Conservation (phyloP, 208 protist genomes). For the Leishmania braziliensis region DNA sequence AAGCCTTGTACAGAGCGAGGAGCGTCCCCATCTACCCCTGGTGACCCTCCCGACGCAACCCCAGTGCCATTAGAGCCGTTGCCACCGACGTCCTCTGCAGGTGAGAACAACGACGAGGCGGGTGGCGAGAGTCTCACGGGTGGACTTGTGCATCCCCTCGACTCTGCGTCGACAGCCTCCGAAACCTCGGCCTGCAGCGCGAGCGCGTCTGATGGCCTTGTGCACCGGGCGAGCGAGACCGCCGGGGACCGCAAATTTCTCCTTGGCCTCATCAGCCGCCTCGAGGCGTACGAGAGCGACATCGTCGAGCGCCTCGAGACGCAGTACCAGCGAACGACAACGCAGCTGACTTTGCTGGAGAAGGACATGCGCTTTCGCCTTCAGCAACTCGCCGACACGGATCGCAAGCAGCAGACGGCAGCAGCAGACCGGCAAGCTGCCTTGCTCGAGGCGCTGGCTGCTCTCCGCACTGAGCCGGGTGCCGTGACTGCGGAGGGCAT, state of each 20-base stretch:
- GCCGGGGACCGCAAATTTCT: constrained; percentile 48
- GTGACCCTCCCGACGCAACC: neutral
- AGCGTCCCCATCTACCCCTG: neutral
- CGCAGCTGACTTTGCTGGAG: constrained; percentile 41
- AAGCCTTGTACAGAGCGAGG: neutral
- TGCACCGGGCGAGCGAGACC: constrained; percentile 21
- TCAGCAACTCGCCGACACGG: constrained; percentile 37
- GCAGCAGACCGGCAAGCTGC: constrained; percentile 28
- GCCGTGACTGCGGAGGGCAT: constrained; percentile 23
- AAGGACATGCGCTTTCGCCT: constrained; percentile 53
- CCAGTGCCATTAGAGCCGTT: neutral
- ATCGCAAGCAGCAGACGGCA: constrained; percentile 25
- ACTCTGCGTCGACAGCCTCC: neutral
- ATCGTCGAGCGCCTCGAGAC: constrained; percentile 58
- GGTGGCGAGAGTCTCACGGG: neutral
- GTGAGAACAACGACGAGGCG: neutral
- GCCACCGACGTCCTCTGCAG: neutral
- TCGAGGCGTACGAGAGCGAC: constrained; percentile 57
- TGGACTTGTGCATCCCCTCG: neutral
- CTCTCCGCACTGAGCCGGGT: constrained; percentile 15
- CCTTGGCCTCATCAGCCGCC: constrained; percentile 38
- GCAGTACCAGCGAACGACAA: constrained; percentile 53
- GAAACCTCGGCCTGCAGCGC: neutral
- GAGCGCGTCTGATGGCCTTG: constrained; percentile 1
- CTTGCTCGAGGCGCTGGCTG: constrained; percentile 24